phyloP scores from a whole-genome alignment of 257 asterid species.

The Linaria vulgaris region DNA sequence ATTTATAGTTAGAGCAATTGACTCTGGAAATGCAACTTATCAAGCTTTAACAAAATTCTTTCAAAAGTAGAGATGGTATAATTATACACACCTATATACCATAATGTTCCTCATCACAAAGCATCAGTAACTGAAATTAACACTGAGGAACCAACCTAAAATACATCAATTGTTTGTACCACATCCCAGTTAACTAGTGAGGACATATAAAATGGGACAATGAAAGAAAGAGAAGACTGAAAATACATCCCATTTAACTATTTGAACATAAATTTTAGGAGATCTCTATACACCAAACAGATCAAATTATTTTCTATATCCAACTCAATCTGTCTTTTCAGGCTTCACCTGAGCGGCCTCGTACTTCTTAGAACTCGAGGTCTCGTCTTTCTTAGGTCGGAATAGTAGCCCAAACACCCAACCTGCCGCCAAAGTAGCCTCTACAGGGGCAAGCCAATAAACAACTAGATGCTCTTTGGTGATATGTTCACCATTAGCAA shows the following conservation, averaged over 20 bases:
- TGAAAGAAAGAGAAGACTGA: neutral
- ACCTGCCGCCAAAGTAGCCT: constrained; percentile 75
- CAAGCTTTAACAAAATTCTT: too few relatives aligned
- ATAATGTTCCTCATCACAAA: too few relatives aligned
- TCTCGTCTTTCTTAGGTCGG: constrained; percentile 31
- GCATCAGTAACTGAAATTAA: too few relatives aligned
- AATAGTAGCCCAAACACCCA: constrained; percentile 52
- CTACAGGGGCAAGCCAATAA: constrained; percentile 91
- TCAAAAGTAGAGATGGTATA: too few relatives aligned
- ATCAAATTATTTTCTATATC: too few relatives aligned
- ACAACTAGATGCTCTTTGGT: constrained; percentile 78
- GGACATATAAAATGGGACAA: neutral
- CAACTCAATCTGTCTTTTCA: constrained; percentile 41
- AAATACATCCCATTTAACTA: constrained; percentile 6
- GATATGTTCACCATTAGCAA: constrained; percentile 70
- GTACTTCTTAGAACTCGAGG: constrained; percentile 21
- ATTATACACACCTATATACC: too few relatives aligned
- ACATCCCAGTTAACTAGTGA: neutral
- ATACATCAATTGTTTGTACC: neutral
- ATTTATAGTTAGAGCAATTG: too few relatives aligned
- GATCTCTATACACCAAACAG: constrained; percentile 17
- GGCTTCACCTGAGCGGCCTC: constrained; percentile 31
- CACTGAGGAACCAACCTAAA: too few relatives aligned
- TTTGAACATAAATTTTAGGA: constrained; percentile 11
- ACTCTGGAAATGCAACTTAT: too few relatives aligned